These are phyloP conservation scores for Trichosanthes cucumerina DNA, from an alignment of 306 rosid genomes.

Conservation along the genomic window DNA sequence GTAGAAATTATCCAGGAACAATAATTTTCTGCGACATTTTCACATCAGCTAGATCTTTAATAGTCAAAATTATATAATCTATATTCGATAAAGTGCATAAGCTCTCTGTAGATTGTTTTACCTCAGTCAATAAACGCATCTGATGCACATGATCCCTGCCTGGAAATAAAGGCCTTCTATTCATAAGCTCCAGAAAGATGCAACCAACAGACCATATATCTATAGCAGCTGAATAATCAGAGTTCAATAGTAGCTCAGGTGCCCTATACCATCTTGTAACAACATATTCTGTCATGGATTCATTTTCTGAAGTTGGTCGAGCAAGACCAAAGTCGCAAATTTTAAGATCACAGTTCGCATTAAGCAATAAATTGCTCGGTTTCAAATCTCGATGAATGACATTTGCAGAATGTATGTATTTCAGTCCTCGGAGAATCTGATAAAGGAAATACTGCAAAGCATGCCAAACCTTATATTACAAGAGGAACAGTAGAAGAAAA, in stretches of 20 bases:
- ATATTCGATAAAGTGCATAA: neutral
- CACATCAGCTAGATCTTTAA: neutral
- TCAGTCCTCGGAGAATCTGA: conserved; percentile 91
- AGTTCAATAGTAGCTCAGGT: conserved; percentile 84
- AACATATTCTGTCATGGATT: conserved; percentile 87
- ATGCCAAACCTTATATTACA: conserved; percentile 22
- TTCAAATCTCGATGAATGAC: conserved; percentile 88
- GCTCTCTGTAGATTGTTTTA: conserved; percentile 15
- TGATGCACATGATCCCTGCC: conserved; percentile 92
- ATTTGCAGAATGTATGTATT: conserved; percentile 88
- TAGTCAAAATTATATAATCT: neutral
- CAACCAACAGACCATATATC: conserved; percentile 99
- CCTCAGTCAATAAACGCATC: conserved; percentile 95
- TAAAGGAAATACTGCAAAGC: conserved; percentile 89
- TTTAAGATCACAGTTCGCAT: conserved; percentile 90
- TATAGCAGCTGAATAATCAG: conserved; percentile 85
- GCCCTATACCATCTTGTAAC: conserved; percentile 99
- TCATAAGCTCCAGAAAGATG: conserved; percentile 97
- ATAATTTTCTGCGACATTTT: neutral
- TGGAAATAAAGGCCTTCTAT: conserved; percentile 77
- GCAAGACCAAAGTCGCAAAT: conserved; percentile 96
- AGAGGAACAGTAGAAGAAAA: neutral
- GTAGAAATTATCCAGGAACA: neutral
- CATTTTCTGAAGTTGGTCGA: conserved; percentile 70
- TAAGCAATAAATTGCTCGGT: conserved; percentile 82